Evolutionary conservation across 1,284 basidiomycete species (phyloP).

Genomic region (Pisolithus thermaeus): DNA sequence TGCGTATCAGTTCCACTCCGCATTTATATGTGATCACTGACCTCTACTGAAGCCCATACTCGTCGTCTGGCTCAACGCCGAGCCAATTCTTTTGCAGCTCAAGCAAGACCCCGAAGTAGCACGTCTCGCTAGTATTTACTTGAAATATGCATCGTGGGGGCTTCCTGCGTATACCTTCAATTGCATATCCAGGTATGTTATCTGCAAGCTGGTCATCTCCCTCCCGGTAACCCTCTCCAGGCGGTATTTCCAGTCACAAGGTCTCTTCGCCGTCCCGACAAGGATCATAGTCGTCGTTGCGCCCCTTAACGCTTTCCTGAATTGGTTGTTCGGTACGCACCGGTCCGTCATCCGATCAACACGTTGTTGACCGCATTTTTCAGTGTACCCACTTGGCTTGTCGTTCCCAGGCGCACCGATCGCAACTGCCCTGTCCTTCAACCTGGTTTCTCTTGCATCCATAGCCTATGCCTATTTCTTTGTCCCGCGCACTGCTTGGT

Average conservation of each 20-base stretch:
- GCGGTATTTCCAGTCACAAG: constrained; percentile 89
- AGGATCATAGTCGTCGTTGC: constrained; percentile 81
- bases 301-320: constrained; percentile 82
- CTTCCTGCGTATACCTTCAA: constrained; percentile 89
- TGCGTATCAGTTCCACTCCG: constrained; percentile 30
- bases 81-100: constrained; percentile 72
- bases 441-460: constrained; percentile 69
- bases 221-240: constrained; percentile 31
- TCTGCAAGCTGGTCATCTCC: not conserved
- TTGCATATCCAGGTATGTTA: constrained; percentile 52
- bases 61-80: constrained; percentile 78
- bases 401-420: constrained; percentile 94
- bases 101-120: constrained; percentile 90
- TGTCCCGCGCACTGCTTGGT: constrained; percentile 77
- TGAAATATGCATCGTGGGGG: constrained; percentile 74
- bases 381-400: constrained; percentile 72
- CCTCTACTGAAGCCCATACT: constrained; percentile 48
- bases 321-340: constrained; percentile 73
- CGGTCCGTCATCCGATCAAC: constrained; percentile 1
- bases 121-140: constrained; percentile 68
- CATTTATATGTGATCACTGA: not conserved
- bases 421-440: constrained; percentile 86
- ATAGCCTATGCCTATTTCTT: constrained; percentile 69
- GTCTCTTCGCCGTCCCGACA: constrained; percentile 83
- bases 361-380: constrained; percentile 11